A percentile compares a stretch with the other conserved stretches of the same genome.
phyloP scores from a whole-genome alignment of 176 grass and related monocot species.

The barley (Hordeum vulgare) region DNA sequence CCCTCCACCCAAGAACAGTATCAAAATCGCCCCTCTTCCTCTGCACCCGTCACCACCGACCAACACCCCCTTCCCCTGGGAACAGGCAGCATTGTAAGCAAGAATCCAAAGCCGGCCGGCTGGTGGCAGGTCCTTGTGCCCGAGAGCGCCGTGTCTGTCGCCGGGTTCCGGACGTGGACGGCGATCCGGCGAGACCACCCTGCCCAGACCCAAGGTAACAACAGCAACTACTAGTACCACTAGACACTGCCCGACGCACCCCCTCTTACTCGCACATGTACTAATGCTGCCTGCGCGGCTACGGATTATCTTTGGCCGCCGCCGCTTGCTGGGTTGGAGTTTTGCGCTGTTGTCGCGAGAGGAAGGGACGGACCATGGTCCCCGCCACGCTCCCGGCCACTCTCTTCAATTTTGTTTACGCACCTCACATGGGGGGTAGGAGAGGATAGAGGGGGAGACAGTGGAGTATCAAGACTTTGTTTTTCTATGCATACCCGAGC shows the following conservation, averaged over 20 bases:
- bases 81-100: constrained; percentile 26
- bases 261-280: constrained; percentile 23
- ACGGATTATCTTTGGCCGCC: constrained; percentile 15
- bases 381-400: constrained; percentile 30
- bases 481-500: not conserved
- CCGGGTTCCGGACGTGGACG: constrained; percentile 23
- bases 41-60: not conserved
- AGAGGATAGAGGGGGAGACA: not conserved
- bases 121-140: constrained; percentile 32
- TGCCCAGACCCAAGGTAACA: not conserved
- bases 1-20: constrained; percentile 16
- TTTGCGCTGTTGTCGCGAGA: constrained; percentile 15
- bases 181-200: constrained; percentile 25
- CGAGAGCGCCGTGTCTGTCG: constrained; percentile 19
- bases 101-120: not conserved
- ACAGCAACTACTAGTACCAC: not conserved
- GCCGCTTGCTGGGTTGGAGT: constrained; percentile 24
- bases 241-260: not conserved
- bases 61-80: not conserved
- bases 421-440: constrained; percentile 41
- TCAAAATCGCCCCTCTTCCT: not conserved
- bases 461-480: constrained; percentile 1
- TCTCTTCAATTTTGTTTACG: constrained; percentile 28
- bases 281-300: not conserved
- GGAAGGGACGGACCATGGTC: constrained; percentile 29